Evolutionary conservation across 768 basidiomycete species (phyloP).

Genomic region (Phylloporus sp.): DNA sequence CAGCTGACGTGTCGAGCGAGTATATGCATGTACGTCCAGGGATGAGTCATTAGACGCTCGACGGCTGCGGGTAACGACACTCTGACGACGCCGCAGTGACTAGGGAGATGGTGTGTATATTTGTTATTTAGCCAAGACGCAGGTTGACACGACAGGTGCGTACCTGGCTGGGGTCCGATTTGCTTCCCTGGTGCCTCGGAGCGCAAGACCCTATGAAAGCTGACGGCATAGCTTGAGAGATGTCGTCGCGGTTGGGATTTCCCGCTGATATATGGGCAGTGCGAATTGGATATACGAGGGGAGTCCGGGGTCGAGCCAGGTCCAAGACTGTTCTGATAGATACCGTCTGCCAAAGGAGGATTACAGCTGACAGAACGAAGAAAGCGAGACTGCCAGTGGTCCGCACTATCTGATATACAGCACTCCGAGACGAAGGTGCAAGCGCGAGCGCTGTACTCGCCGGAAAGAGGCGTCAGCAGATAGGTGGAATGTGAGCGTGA

Average conservation of each 20-base stretch:
- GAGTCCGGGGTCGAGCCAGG: conserved; percentile 15
- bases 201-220: conserved; percentile 15
- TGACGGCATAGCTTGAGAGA: conserved; percentile 10
- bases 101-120: neutral
- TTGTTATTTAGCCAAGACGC: neutral
- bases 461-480: neutral
- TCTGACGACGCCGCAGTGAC: neutral
- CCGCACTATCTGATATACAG: neutral
- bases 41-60: neutral
- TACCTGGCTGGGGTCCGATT: neutral
- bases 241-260: neutral
- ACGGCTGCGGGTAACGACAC: conserved; percentile 1
- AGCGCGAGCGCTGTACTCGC: neutral
- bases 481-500: neutral
- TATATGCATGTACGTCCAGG: neutral
- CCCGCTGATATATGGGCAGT: neutral
- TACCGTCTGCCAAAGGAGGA: neutral
- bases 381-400: neutral
- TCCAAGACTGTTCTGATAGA: neutral
- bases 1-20: neutral
- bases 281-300: neutral
- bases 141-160: neutral
- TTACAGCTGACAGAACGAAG: too few species aligned
- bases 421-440: neutral
- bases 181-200: conserved; percentile 6